A percentile compares a stretch with the other conserved stretches of the same genome.
Evolutionary conservation across 1,284 basidiomycete species (phyloP).

Genomic region (Moniliophthora roreri): DNA sequence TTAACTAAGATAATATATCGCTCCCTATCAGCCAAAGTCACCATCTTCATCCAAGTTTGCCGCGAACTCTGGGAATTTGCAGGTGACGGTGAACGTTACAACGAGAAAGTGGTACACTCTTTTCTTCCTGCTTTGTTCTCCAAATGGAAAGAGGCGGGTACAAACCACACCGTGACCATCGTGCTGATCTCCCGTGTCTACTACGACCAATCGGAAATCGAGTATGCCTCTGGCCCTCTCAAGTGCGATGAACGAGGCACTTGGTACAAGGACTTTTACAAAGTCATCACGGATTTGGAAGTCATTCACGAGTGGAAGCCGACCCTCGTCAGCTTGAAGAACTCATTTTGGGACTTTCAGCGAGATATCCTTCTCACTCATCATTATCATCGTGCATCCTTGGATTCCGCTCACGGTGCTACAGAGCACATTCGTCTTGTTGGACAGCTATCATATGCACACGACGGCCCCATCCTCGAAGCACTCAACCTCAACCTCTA

Average conservation of each 20-base stretch:
- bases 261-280: slow-evolving; percentile 96
- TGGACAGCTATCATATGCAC: slow-evolving; percentile 82
- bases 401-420: slow-evolving; percentile 35
- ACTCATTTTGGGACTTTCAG: slow-evolving; percentile 86
- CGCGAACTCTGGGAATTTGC: slow-evolving; percentile 97
- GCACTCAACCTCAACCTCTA: slow-evolving; percentile 93
- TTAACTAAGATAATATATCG: slow-evolving; percentile 89
- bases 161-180: slow-evolving; percentile 94
- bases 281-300: slow-evolving; percentile 93
- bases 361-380: slow-evolving; percentile 85
- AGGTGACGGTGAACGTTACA: slow-evolving; percentile 93
- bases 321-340: slow-evolving; percentile 85
- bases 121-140: slow-evolving; percentile 86
- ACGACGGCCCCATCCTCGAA: slow-evolving; percentile 94
- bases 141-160: slow-evolving; percentile 79
- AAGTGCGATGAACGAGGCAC: slow-evolving; percentile 69
- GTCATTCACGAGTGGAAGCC: slow-evolving; percentile 85
- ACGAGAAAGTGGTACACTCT: slow-evolving; percentile 94
- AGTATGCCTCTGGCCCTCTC: slow-evolving; percentile 76
- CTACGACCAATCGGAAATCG: slow-evolving; percentile 83
- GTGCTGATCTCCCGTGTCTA: slow-evolving; percentile 93
- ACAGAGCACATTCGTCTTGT: slow-evolving; percentile 68
- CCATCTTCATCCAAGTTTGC: slow-evolving; percentile 95
- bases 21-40: slow-evolving; percentile 88
- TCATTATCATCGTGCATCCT: slow-evolving; percentile 72